phyloP scores from a whole-genome alignment of 31 red algal genomes.

The Porphyra umbilicalis region DNA sequence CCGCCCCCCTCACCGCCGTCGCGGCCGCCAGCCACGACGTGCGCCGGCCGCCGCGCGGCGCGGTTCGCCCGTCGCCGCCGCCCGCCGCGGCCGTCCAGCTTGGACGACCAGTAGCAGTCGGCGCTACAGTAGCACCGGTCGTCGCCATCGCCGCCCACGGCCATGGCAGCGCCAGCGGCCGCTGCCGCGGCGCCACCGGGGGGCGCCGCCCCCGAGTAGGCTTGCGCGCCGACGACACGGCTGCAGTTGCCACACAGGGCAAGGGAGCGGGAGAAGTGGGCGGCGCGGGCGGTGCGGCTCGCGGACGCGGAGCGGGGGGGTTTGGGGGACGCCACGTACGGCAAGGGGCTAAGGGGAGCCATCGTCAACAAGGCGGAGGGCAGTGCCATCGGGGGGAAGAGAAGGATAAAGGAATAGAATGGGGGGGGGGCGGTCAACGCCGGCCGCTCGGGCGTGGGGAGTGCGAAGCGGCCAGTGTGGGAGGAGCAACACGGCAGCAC shows the following conservation, averaged over 20 bases:
- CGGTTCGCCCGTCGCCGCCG: too few species aligned
- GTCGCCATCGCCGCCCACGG: not conserved
- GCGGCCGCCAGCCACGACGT: too few species aligned
- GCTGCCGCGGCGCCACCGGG: not conserved
- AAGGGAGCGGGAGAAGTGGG: not conserved
- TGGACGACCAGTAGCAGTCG: not conserved
- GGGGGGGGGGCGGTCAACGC: too few species aligned
- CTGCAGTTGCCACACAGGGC: not conserved
- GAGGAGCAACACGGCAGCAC: too few species aligned
- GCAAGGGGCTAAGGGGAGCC: not conserved
- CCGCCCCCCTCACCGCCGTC: not conserved
- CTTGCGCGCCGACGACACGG: not conserved
- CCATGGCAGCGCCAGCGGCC: not conserved
- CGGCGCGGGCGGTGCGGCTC: not conserved
- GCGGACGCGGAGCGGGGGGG: not conserved
- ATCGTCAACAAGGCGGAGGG: not conserved
- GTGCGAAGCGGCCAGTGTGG: too few species aligned
- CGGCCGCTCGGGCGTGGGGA: too few species aligned
- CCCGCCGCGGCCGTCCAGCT: not conserved
- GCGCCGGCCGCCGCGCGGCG: too few species aligned
- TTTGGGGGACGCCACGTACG: not conserved
- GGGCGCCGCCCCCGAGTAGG: too few species aligned
- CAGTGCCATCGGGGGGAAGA: not conserved
- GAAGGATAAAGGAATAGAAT: not conserved
- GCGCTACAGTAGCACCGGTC: not conserved